Evolutionary conservation across 106 monocot genomes (phyloP).

Genomic region (Cymbidium sinense): DNA sequence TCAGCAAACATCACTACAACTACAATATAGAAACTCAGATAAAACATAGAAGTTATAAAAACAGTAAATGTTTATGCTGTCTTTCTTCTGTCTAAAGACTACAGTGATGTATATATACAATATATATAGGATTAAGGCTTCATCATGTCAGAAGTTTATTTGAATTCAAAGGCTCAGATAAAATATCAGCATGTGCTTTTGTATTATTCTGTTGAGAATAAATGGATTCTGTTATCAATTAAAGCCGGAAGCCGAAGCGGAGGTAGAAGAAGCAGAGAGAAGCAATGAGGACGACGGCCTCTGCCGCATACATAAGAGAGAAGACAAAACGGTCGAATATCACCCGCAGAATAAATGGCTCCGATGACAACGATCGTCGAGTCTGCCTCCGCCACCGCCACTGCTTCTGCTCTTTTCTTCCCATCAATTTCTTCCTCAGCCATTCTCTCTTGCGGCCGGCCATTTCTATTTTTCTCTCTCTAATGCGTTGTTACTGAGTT

Average conservation of each 20-base stretch:
- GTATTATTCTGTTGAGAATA: too few species aligned
- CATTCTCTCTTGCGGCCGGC: not conserved
- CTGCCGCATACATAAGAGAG: not conserved
- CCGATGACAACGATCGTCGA: not conserved
- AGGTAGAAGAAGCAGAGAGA: conserved; percentile 5
- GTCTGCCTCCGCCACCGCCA: not conserved
- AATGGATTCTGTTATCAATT: too few species aligned
- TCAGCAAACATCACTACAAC: too few species aligned
- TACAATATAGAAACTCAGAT: too few species aligned
- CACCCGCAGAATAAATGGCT: not conserved
- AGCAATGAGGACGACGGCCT: conserved; percentile 7
- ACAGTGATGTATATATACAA: too few species aligned
- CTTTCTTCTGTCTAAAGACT: too few species aligned
- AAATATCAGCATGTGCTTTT: too few species aligned
- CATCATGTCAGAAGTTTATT: too few species aligned
- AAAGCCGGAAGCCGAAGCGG: conserved; percentile 7
- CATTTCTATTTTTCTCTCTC: not conserved
- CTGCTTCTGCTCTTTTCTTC: not conserved
- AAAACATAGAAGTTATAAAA: too few species aligned
- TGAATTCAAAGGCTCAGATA: too few species aligned
- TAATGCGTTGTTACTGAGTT: not conserved
- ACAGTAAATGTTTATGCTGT: too few species aligned
- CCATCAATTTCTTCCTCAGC: conserved; percentile 9
- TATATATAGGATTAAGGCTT: too few species aligned
- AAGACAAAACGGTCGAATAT: conserved; percentile 1